Conservation (phyloP, 495 filamentous ascomycete genomes). For the Neurospora sp. region DNA sequence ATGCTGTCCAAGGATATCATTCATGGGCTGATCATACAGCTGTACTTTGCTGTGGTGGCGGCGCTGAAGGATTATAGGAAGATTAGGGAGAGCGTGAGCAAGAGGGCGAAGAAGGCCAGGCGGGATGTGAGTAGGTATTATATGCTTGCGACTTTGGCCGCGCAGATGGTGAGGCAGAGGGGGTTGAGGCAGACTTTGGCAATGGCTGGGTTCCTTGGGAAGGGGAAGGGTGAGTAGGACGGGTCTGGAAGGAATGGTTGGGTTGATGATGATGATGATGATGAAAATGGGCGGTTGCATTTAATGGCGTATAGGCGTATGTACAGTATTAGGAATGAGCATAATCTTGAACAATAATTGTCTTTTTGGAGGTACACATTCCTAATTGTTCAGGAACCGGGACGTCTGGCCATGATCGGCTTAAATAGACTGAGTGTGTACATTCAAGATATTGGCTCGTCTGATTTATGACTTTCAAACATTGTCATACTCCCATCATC, state of each 20-base stretch:
- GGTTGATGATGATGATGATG: not conserved
- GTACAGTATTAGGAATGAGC: not conserved
- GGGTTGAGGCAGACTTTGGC: not conserved
- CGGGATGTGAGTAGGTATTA: not conserved
- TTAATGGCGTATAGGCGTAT: not conserved
- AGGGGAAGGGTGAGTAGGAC: not conserved
- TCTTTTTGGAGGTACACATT: no score
- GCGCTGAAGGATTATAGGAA: slow-evolving; percentile 17
- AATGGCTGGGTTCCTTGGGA: not conserved
- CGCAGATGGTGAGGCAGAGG: not conserved
- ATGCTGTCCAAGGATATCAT: slow-evolving; percentile 80
- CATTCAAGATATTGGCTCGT: not conserved
- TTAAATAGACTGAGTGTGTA: not conserved
- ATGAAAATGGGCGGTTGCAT: not conserved
- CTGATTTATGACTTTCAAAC: not conserved
- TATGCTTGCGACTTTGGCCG: not conserved
- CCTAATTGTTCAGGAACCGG: no score
- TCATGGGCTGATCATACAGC: slow-evolving; percentile 61
- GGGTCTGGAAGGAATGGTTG: not conserved
- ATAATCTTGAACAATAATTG: not conserved
- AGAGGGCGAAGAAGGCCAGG: slow-evolving; percentile 1
- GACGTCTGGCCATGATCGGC: no score
- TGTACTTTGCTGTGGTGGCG: slow-evolving; percentile 46
- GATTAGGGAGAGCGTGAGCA: slow-evolving; percentile 8
- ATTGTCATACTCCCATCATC: not conserved